Base-by-base conservation (phyloP, 768 basidiomycete species). In the Leucocoprinus leucothites region DNA sequence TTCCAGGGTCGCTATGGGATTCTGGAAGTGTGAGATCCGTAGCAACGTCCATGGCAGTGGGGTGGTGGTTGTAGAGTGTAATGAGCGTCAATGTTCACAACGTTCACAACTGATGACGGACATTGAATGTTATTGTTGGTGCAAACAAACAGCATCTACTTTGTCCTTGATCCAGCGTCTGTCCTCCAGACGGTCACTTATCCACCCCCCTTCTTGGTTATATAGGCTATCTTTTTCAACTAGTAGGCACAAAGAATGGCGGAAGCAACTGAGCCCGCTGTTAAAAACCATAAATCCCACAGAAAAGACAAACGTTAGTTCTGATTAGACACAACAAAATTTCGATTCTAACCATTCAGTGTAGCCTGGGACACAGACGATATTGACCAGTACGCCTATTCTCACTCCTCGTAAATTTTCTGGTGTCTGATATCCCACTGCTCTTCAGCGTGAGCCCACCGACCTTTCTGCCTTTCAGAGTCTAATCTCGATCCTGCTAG, bases 301-400 rank as follows among this genome's bases (percentile, higher is more conserved):
- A 80, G 94, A 59, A 97, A 97, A 67, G 94, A 97, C 7, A 98
- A 98, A 73, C 95, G 95, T 96, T 65, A 66, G 92, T 62, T 11
- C 11, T 48, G 9, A 38, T 13, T n/a, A n/a, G 4, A 38, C 9
- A 13, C 14, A 38, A n/a, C 16, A 38, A n/a, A 38, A 11, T 38
- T 47, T 38, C 43, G 35, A 2, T 24, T 31, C 56, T 65, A 2
- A 28, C 14, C 22, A 49, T 58, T 35, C 56, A 48, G 67, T 61
- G 53, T 61, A 98, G 96, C 95, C 65, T 98, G 96, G 96, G 96
- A 98, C 67, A 98, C 95, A 42, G 95, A 98, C 69, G 96, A 97
- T 63, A 94, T 98, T 71, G 91, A 98, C 79, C 95, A 97, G 94
- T 96, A 68, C 85, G 94, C 59, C 26, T 28, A 38, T 56, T 40